Evolutionary conservation across 2,329 filamentous ascomycete genomes (phyloP), one percentile per base, ranked within the genome.

Genomic region (Cladophialophora chaetospira): DNA sequence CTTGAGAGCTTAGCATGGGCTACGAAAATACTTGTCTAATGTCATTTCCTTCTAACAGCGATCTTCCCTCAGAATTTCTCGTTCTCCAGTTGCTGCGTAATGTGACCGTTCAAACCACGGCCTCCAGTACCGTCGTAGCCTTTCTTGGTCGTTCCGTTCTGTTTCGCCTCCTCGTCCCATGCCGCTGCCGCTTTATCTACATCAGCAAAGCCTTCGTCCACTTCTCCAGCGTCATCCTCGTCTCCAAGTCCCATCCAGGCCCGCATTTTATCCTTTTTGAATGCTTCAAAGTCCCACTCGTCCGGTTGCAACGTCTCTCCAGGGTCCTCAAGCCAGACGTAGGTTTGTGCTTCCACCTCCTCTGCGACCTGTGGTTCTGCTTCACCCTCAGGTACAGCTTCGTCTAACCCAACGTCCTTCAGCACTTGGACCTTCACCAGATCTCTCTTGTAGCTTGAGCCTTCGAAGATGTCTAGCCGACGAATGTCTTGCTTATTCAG

Each of bases 231-330:
- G 0, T 67, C 71, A 13, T 43, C 48, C 17, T 48, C n/a, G n/a
- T n/a, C 44, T n/a, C 33, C 56, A 40, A 64, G 23, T 10, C 76
- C 79, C 57, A 80, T 76, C 85, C 85, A 87, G 64, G 76, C 75
- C 46, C 71, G 68, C 79, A 88, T 76, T 76, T 91, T 96, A 60
- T 94, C 86, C 66, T 79, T 78, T 60, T 87, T 84, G 70, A 97
- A 97, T 61, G 88, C 84, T 45, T 87, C 85, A 74, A 91, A 94
- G 70, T 96, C 89, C 93, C 93, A 97, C 71, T 96, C 91, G 19
- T 76, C 73, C 28, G 82, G 77, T 71, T 96, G 90, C 15, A 97
- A 74, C 0, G 67, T 33, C 0, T 72, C 63, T 13, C 75, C 70
- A 1, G 75, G 61, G 11, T 69, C 71, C 42, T 77, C 75, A 21